Percentiles rank a stretch among this genome's conserved stretches.
Evolutionary conservation across 108 stramenopile genomes (phyloP).

Genomic region (Nitzschia sp.): DNA sequence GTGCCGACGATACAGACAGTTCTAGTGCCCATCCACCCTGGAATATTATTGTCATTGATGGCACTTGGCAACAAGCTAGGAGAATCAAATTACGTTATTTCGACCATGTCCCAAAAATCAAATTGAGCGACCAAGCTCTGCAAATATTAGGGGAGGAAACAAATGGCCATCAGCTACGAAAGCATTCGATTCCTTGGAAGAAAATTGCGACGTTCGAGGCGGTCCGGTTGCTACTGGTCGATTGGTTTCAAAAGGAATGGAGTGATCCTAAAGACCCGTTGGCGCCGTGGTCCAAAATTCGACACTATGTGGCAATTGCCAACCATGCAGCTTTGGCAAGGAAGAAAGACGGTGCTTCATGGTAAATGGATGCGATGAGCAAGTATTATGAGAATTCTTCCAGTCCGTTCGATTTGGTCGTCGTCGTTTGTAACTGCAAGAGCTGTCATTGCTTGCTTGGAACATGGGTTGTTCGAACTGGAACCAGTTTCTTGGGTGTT

Average conservation of each 20-base stretch:
- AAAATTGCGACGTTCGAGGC: constrained; percentile 70
- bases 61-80: constrained; percentile 74
- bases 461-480: too few species aligned
- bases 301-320: constrained; percentile 34
- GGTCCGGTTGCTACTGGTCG: constrained; percentile 51
- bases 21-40: neutral
- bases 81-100: constrained; percentile 54
- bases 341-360: neutral
- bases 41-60: constrained; percentile 71
- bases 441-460: too few species aligned
- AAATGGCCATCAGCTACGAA: constrained; percentile 48
- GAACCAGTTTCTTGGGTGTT: too few species aligned
- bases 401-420: too few species aligned
- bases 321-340: constrained; percentile 34
- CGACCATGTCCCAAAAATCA: constrained; percentile 30
- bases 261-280: neutral
- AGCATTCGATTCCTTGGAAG: constrained; percentile 67
- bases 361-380: neutral
- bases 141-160: neutral
- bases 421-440: too few species aligned
- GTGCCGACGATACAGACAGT: neutral
- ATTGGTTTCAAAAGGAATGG: constrained; percentile 24
- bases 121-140: constrained; percentile 51
- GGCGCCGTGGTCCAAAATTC: constrained; percentile 16
- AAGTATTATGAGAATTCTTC: too few species aligned